Conservation (phyloP, 148 eudicot species). For the Fagopyrum tataricum region DNA sequence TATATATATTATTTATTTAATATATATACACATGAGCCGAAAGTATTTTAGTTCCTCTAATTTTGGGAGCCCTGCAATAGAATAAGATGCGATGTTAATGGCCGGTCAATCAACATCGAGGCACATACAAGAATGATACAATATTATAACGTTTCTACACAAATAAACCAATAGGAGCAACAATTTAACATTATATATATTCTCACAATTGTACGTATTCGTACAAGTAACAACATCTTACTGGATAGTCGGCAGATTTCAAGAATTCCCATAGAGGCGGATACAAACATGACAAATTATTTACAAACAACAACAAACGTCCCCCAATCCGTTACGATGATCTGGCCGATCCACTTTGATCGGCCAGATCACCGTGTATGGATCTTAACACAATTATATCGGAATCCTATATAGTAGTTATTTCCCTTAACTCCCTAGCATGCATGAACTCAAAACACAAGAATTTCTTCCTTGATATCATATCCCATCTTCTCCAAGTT, state of each 20-base stretch:
- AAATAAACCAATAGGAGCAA: too few relatives aligned
- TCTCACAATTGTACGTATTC: too few relatives aligned
- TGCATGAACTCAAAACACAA: constrained; percentile 38
- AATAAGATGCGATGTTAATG: too few relatives aligned
- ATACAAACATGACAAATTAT: not conserved
- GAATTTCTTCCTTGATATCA: constrained; percentile 53
- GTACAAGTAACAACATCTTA: too few relatives aligned
- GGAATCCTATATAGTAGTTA: not conserved
- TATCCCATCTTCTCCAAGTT: constrained; percentile 87
- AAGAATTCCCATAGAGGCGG: not conserved
- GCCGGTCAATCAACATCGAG: too few relatives aligned
- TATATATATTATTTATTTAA: too few relatives aligned
- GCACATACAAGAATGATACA: too few relatives aligned
- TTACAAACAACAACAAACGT: not conserved
- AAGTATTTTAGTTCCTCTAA: too few relatives aligned
- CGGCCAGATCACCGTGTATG: not conserved
- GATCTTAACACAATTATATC: not conserved
- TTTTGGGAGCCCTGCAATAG: too few relatives aligned
- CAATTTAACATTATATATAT: too few relatives aligned
- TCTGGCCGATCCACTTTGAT: not conserved
- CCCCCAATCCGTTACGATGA: not conserved
- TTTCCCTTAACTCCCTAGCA: not conserved
- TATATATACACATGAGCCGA: fast-evolving
- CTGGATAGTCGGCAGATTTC: constrained; percentile 4
- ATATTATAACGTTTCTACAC: too few relatives aligned